These are phyloP conservation scores for Curvularia verruculosa DNA, from an alignment of 2,329 filamentous ascomycete species.

Conservation along the genomic window DNA sequence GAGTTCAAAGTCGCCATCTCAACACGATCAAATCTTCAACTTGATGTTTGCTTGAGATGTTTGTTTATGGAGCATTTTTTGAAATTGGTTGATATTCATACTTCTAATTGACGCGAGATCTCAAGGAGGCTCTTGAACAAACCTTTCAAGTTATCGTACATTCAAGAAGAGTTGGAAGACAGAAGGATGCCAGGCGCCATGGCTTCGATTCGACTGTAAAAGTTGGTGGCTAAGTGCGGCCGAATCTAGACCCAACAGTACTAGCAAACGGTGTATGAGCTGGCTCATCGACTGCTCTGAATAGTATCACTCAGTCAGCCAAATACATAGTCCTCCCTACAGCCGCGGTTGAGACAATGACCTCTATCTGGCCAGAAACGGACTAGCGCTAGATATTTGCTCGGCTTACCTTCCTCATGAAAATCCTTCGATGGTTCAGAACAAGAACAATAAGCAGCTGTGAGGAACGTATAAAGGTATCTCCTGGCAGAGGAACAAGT, in stretches of 20 bases:
- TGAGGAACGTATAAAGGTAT: background rate
- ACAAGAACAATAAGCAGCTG: background rate
- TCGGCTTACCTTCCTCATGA: conserved; percentile 7
- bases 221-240: background rate
- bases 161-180: background rate
- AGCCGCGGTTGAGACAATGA: background rate
- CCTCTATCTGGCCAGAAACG: background rate
- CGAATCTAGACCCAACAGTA: background rate
- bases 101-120: background rate
- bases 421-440: background rate
- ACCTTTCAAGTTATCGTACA: background rate
- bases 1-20: background rate
- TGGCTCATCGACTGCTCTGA: background rate
- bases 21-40: background rate
- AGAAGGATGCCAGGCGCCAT: background rate
- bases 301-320: background rate
- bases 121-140: background rate
- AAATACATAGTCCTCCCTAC: background rate
- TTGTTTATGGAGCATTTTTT: no score
- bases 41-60: background rate
- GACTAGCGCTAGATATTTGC: background rate
- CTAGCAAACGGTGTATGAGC: background rate
- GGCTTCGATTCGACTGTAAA: background rate
- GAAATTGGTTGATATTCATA: background rate
- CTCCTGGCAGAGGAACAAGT: background rate